Base-by-base conservation (phyloP, 768 basidiomycete species). In the Macrocybe gigantea region DNA sequence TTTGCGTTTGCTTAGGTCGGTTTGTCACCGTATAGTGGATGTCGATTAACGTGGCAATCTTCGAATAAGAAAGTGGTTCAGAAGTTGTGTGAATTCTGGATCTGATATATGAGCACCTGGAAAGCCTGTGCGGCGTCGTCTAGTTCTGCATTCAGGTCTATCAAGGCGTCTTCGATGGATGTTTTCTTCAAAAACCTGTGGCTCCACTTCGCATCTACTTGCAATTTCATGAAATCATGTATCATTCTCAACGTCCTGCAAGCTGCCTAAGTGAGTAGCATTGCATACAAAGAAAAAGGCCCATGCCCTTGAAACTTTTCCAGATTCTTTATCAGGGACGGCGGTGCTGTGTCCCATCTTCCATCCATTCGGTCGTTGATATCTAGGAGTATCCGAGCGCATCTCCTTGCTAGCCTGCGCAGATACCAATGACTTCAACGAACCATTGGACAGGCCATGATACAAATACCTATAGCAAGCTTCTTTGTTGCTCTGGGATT, bases 1-100 rank as follows among this genome's bases (percentile, higher is more conserved):
- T 40, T 11, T 38, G 31, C 44, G 6, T 53, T 37, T 56, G 40
- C 30, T 51, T 51, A 38, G 34, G 38, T 14, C 32, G 7, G 35
- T 31, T n/a, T 39, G 51, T 49, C 32, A 74, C 55, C 13, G 68
- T 62, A 47, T 69, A 66, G 51, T 77, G 75, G 12, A 78, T 66
- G 41, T 73, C 68, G 36, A 78, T 75, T 5, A 77, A 64, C 0
- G 73, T 70, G 5, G 72, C 67, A 5, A 76, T 65, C 76, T 77
- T 49, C 11, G 14, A 5, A 36, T 14, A 7, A 13, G 11, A 34
- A 6, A 41, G 39, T 3, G 33, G 14, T 38, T 43, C 22, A n/a
- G 36, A n/a, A 3, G 5, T 37, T 13, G 7, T 31, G 35, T 38
- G 15, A 43, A 29, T 4, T 14, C 13, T 13, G n/a, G 31, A n/a